Conservation (phyloP, 192 early-diverging fungal species). For the Ramicandelaber brevisporus region DNA sequence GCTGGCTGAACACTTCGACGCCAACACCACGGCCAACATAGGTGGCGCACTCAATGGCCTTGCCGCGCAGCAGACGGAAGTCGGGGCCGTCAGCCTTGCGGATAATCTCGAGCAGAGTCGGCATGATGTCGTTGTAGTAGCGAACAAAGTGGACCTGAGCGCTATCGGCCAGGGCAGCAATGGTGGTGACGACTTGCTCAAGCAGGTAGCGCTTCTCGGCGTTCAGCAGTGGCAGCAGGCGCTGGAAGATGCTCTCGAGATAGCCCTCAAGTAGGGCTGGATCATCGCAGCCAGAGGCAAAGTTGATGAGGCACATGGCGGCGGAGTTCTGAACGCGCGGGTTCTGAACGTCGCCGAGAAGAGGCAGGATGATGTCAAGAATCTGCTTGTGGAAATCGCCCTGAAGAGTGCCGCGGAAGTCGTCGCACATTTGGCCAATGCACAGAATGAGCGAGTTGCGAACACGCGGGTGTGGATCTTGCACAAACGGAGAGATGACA, state of each 20-base stretch:
- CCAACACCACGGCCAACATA: constrained; percentile 86
- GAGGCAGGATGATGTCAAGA: constrained; percentile 51
- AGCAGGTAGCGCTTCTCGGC: constrained; percentile 79
- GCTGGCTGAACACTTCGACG: constrained; percentile 57
- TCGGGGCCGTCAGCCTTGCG: constrained; percentile 60
- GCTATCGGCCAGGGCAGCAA: constrained; percentile 88
- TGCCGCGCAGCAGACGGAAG: constrained; percentile 77
- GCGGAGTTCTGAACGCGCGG: constrained; percentile 88
- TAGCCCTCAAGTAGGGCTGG: constrained; percentile 64
- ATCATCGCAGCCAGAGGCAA: constrained; percentile 74
- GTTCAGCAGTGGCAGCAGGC: constrained; percentile 59
- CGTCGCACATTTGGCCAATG: constrained; percentile 91
- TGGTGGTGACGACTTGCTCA: constrained; percentile 95
- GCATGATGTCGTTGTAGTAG: constrained; percentile 91
- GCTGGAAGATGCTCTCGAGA: constrained; percentile 70
- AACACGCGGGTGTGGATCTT: constrained; percentile 82
- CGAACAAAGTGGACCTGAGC: constrained; percentile 75
- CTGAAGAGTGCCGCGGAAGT: constrained; percentile 65
- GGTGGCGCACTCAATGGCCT: constrained; percentile 93
- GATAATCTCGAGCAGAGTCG: constrained; percentile 72
- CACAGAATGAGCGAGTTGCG: constrained; percentile 91
- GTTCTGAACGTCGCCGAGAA: constrained; percentile 51
- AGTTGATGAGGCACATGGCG: constrained; percentile 94
- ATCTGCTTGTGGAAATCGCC: constrained; percentile 44
- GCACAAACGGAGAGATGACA: constrained; percentile 52